phyloP scores from a whole-genome alignment of 2,329 filamentous ascomycete species.

The Pseudofabraea citricarpa region DNA sequence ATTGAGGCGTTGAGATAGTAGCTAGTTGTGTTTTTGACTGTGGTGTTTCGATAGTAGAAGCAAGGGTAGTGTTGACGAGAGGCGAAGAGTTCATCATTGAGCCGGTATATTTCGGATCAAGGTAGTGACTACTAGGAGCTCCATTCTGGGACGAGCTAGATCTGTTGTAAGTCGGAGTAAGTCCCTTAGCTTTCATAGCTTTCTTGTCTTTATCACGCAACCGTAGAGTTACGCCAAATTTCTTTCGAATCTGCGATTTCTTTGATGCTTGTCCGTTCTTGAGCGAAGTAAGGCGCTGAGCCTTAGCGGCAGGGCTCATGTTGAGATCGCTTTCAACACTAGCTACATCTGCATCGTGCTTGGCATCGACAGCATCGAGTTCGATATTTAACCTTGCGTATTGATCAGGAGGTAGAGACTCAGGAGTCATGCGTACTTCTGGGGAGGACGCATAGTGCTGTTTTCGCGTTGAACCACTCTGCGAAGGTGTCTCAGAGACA shows the following conservation, averaged over 20 bases:
- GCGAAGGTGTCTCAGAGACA: background rate
- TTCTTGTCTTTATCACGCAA: conserved; percentile 22
- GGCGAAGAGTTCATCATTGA: background rate
- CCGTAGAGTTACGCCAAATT: conserved; percentile 22
- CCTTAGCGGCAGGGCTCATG: conserved; percentile 6
- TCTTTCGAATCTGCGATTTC: conserved; percentile 22
- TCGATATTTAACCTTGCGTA: conserved; percentile 14
- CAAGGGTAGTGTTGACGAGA: background rate
- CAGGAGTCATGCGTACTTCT: conserved; percentile 14
- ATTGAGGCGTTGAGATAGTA: background rate
- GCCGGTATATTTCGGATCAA: background rate
- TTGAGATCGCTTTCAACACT: conserved; percentile 5
- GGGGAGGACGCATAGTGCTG: background rate
- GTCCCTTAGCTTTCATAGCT: conserved; percentile 3
- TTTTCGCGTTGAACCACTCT: background rate
- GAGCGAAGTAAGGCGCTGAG: conserved; percentile 10
- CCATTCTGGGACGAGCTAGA: background rate
- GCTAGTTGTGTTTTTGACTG: background rate
- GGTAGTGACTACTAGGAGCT: background rate
- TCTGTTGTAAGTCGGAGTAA: background rate
- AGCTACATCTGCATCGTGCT: conserved; percentile 7
- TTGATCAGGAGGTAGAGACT: conserved; percentile 13
- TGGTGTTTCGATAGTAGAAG: too few relatives aligned
- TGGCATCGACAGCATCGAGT: conserved; percentile 13
- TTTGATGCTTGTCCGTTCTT: conserved; percentile 22